A percentile compares a stretch with the other conserved stretches of the same genome.
These are phyloP conservation scores for Scutellaria minor DNA, from an alignment of 257 asterid genomes.

Conservation along the genomic window DNA sequence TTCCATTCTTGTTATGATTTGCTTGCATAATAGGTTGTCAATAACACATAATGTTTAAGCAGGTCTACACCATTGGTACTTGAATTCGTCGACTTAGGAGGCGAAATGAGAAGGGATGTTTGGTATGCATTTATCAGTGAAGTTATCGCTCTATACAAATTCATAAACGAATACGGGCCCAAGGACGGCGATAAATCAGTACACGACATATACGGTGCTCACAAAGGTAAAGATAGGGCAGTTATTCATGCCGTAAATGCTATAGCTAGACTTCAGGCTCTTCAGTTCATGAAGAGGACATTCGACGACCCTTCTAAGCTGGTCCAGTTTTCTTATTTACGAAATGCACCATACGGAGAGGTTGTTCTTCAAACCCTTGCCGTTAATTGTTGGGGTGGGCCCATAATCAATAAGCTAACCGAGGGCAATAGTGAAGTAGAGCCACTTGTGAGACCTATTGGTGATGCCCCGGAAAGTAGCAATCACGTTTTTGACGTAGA, in stretches of 20 bases:
- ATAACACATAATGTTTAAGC: constrained; percentile 28
- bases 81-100: constrained; percentile 89
- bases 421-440: constrained; percentile 41
- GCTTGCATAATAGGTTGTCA: neutral
- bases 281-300: constrained; percentile 69
- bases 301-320: constrained; percentile 87
- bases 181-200: constrained; percentile 68
- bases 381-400: constrained; percentile 90
- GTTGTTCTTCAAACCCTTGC: constrained; percentile 86
- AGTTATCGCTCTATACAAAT: constrained; percentile 68
- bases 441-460: constrained; percentile 33
- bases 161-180: constrained; percentile 79
- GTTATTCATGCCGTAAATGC: constrained; percentile 59
- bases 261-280: constrained; percentile 88
- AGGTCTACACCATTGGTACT: constrained; percentile 73
- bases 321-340: constrained; percentile 75
- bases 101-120: constrained; percentile 93
- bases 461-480: constrained; percentile 54
- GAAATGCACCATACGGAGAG: constrained; percentile 79
- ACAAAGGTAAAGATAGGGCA: constrained; percentile 74
- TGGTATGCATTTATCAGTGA: constrained; percentile 87
- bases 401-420: constrained; percentile 50
- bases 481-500: constrained; percentile 72
- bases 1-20: neutral
- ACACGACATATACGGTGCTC: constrained; percentile 70